Evolutionary conservation across 441 rosid genomes (phyloP).

Genomic region (Syzygium malaccense): DNA sequence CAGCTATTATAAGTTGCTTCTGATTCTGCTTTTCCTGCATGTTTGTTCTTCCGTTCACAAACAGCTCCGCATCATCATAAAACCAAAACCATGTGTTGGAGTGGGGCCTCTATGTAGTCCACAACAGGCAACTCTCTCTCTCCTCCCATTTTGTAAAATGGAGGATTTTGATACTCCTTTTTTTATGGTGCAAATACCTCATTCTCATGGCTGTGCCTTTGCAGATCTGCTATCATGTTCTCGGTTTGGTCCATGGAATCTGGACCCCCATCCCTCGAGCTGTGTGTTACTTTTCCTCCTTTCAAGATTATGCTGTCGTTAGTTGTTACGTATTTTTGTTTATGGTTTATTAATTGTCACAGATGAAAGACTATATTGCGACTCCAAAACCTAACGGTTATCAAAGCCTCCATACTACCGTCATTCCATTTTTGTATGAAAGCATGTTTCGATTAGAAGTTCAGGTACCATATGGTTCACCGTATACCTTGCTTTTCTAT

Average conservation of each 20-base stretch:
- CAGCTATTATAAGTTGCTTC: not conserved
- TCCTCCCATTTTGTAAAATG: not conserved
- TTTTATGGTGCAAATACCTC: not conserved
- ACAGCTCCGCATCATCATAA: conserved; percentile 89
- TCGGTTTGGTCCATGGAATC: conserved; percentile 92
- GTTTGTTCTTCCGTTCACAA: conserved; percentile 7
- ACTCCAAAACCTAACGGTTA: conserved; percentile 98
- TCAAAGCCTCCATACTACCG: conserved; percentile 96
- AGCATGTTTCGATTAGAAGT: conserved; percentile 96
- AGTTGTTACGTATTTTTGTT: not conserved
- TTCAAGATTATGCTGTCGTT: not conserved
- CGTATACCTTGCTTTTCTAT: not conserved
- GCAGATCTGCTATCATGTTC: conserved; percentile 98
- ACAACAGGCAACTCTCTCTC: conserved; percentile 63
- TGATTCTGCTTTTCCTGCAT: conserved; percentile 5
- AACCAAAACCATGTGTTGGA: conserved; percentile 68
- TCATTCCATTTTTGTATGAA: conserved; percentile 94
- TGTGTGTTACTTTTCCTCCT: conserved; percentile 33
- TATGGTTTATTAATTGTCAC: conserved; percentile 8
- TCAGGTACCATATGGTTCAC: conserved; percentile 45
- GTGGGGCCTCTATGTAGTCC: conserved; percentile 83
- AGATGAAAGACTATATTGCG: conserved; percentile 99
- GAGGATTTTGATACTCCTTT: not conserved
- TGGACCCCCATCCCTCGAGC: conserved; percentile 98
- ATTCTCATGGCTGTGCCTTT: conserved; percentile 19